Percentiles rank a stretch among this genome's conserved stretches.
Evolutionary conservation across 305 asterid genomes (phyloP).

Genomic region (Solanum hybrid): DNA sequence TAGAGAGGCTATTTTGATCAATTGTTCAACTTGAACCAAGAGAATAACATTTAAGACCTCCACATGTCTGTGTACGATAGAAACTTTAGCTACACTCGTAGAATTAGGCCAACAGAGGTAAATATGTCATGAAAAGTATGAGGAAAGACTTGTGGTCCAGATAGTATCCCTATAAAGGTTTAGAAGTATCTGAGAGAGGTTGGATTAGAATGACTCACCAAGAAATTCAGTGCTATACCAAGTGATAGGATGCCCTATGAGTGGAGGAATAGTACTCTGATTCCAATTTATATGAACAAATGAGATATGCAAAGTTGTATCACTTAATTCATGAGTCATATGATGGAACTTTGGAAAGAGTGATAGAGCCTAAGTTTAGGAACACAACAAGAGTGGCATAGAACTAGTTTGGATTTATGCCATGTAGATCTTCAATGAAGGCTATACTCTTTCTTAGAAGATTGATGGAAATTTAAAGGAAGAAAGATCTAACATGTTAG

Average conservation of each 20-base stretch:
- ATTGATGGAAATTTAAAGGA: not conserved
- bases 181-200: not conserved
- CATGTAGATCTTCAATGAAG: not conserved
- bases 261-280: not conserved
- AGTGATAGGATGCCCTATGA: too few species aligned
- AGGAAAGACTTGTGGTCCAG: not conserved
- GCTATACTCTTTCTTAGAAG: not conserved
- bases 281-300: not conserved
- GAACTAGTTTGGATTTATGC: not conserved
- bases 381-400: not conserved
- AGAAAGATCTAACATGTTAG: not conserved
- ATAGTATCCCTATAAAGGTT: not conserved
- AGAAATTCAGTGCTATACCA: not conserved
- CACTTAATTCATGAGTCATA: not conserved
- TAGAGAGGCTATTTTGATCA: not conserved
- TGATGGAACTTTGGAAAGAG: not conserved
- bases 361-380: not conserved
- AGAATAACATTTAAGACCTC: not conserved
- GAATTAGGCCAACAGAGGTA: not conserved
- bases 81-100: not conserved
- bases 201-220: not conserved
- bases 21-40: not conserved
- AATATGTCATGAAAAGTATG: not conserved
- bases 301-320: not conserved
- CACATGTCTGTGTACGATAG: not conserved